A percentile compares a stretch with the other conserved stretches of the same genome.
Conservation (phyloP, 2,329 filamentous ascomycete genomes). For the Epichloe scottii region DNA sequence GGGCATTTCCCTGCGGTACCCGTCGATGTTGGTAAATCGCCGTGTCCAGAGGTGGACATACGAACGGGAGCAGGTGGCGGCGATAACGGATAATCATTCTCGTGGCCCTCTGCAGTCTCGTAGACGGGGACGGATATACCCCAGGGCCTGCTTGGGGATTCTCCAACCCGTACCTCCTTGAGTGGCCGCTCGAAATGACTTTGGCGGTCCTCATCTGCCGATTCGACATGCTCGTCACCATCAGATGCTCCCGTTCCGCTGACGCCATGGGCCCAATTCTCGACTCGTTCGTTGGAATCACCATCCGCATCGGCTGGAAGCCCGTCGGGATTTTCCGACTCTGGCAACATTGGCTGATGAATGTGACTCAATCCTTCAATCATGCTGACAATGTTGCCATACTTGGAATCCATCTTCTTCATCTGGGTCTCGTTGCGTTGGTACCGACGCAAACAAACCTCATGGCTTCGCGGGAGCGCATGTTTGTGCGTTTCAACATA, state of each 20-base stretch:
- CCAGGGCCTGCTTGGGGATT: slow-evolving; percentile 88
- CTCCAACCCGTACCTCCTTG: slow-evolving; percentile 83
- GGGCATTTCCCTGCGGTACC: slow-evolving; percentile 38
- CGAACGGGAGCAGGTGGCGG: slow-evolving; percentile 46
- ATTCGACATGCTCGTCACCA: slow-evolving; percentile 26
- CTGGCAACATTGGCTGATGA: slow-evolving; percentile 75
- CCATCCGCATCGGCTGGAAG: slow-evolving; percentile 33
- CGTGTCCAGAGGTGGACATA: slow-evolving; percentile 28
- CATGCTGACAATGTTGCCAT: slow-evolving; percentile 86
- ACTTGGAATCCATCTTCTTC: slow-evolving; percentile 83
- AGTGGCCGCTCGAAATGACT: slow-evolving; percentile 73
- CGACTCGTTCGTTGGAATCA: slow-evolving; percentile 57
- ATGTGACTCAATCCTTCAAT: slow-evolving; percentile 80
- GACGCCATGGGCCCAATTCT: slow-evolving; percentile 75
- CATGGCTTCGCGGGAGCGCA: slow-evolving; percentile 84
- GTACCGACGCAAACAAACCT: slow-evolving; percentile 81
- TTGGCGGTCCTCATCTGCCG: slow-evolving; percentile 42
- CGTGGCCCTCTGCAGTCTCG: slow-evolving; percentile 23
- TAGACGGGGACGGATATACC: slow-evolving; percentile 69
- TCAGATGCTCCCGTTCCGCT: slow-evolving; percentile 36
- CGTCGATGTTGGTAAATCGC: slow-evolving; percentile 3
- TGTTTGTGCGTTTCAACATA: slow-evolving; percentile 96
- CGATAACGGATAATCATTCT: slow-evolving; percentile 33
- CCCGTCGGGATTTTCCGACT: slow-evolving; percentile 32
- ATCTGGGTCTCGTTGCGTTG: slow-evolving; percentile 78